Conservation (phyloP, 2,329 filamentous ascomycete genomes). For the Xylaria sp. region DNA sequence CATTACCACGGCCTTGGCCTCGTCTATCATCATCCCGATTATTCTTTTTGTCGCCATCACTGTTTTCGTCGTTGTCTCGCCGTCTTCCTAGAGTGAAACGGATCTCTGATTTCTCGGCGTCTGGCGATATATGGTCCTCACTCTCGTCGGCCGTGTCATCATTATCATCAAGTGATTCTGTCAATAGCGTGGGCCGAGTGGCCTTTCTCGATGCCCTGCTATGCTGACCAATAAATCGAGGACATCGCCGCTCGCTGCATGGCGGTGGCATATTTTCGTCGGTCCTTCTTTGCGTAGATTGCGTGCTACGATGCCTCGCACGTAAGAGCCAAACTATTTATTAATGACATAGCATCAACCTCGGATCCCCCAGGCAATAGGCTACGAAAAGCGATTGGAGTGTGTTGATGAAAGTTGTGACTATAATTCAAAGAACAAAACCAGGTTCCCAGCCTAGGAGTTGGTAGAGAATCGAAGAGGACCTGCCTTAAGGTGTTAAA, state of each 20-base stretch:
- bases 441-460: constrained; percentile 29
- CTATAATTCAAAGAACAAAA: constrained; percentile 10
- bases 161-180: constrained; percentile 3
- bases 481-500: constrained; percentile 36
- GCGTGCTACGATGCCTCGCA: constrained; percentile 37
- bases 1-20: neutral
- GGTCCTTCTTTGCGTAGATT: neutral
- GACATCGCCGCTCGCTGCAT: constrained; percentile 27
- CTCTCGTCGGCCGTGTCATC: constrained; percentile 22
- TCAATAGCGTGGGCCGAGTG: constrained; percentile 23
- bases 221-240: constrained; percentile 26
- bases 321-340: constrained; percentile 27
- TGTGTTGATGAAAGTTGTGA: neutral
- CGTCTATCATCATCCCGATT: neutral
- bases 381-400: constrained; percentile 5
- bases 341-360: constrained; percentile 34
- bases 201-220: constrained; percentile 21
- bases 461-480: constrained; percentile 37
- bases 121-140: constrained; percentile 25
- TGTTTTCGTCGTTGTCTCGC: neutral
- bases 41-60: constrained; percentile 1
- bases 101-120: constrained; percentile 21
- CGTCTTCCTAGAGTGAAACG: constrained; percentile 21
- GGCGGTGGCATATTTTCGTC: constrained; percentile 36
- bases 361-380: neutral